Evolutionary conservation across 345 rosid species (phyloP), one percentile per base, ranked within the genome.

Genomic region (Syzygium jambos): DNA sequence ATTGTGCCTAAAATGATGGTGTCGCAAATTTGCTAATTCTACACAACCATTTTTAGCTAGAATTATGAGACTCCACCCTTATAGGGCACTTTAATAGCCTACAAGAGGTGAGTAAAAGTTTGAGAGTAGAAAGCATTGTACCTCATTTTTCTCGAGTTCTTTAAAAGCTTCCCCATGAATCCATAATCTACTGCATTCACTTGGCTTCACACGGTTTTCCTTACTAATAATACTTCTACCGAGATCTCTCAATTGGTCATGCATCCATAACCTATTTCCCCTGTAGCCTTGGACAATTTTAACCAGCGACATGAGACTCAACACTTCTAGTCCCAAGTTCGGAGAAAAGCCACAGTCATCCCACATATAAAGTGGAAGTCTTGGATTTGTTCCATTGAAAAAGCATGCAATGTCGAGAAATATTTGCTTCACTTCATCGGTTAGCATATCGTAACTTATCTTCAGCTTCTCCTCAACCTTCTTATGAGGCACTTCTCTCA

Each of bases 341-440:
- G 86, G 68, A n/a, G 65, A 63, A 41, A 87, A 87, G 27, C 85
- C 85, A 34, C 63, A 61, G 17, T 86, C 89, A 43, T 84, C 52
- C 89, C 89, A 87, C 86, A 87, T 84, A 38, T 87, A 87, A 13
- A 43, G 34, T 68, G 80, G 80, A n/a, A 23, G 84, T 55, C 23
- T 51, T 52, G 14, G 83, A 84, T 68, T 9, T 41, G 7, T 52
- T 63, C 52, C 16, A 61, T 6, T 12, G 7, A 56, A 83, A 27
- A 87, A 87, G 29, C 88, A 87, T 9, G 78, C 68, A 2, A 52
- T 0, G 9, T 87, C 89, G 0, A 87, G 89, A 52, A 84, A 87
- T 15, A 87, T 87, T 29, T 87, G 86, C 86, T 87, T 29, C 57
- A 13, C 61, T 34, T 78, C 3, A 29, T 23, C 23, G 0, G 85